A percentile compares a stretch with the other conserved stretches of the same genome.
These are phyloP conservation scores for Zymoseptoria pseudotritici DNA, from an alignment of 2,329 filamentous ascomycete species.

Conservation along the genomic window DNA sequence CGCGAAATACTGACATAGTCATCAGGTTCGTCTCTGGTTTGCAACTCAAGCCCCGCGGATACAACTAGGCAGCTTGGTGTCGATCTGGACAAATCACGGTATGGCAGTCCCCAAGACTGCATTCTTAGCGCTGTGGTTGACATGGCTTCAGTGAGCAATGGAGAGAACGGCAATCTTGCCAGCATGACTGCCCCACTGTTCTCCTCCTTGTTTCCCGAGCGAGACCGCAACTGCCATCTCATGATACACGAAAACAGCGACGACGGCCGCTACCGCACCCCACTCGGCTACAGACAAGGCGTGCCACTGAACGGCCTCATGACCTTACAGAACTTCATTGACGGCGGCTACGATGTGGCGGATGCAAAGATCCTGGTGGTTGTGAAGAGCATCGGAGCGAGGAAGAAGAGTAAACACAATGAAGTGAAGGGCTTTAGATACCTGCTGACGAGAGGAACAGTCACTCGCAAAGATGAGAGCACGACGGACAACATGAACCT, in stretches of 20 bases:
- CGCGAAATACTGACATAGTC: not conserved
- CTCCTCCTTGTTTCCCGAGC: slow-evolving; percentile 52
- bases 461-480: slow-evolving; percentile 42
- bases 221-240: slow-evolving; percentile 47
- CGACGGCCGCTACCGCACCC: slow-evolving; percentile 38
- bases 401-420: slow-evolving; percentile 37
- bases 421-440: not conserved
- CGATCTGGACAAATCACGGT: slow-evolving; percentile 49
- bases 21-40: slow-evolving; percentile 49
- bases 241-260: slow-evolving; percentile 46
- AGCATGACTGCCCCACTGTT: slow-evolving; percentile 42
- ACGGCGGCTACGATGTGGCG: slow-evolving; percentile 47
- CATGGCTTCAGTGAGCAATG: slow-evolving; percentile 35
- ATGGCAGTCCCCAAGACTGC: not conserved
- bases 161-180: slow-evolving; percentile 35
- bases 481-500: slow-evolving; percentile 44
- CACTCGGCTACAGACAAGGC: slow-evolving; percentile 37
- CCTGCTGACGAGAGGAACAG: slow-evolving; percentile 16
- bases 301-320: slow-evolving; percentile 43
- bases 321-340: slow-evolving; percentile 49
- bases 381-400: slow-evolving; percentile 50
- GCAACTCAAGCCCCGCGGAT: slow-evolving; percentile 35
- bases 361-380: slow-evolving; percentile 50
- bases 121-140: not conserved
- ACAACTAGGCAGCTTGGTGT: slow-evolving; percentile 48